These are phyloP conservation scores for Pharus latifolius DNA, from an alignment of 176 grass and related monocot species.

Conservation along the genomic window DNA sequence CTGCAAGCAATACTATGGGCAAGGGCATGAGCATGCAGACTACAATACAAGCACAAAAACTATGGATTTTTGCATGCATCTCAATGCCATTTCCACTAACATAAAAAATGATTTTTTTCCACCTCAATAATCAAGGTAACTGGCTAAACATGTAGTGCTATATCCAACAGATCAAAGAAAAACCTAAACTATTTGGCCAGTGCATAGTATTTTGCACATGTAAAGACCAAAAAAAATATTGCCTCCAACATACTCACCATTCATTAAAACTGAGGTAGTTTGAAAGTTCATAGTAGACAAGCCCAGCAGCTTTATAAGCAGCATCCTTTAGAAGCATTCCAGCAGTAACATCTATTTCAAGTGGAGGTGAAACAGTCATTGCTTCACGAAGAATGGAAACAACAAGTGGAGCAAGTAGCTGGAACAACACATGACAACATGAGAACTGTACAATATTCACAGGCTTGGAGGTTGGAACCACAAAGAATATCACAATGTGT, in stretches of 20 bases:
- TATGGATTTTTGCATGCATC: too few relatives aligned
- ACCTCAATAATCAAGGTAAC: background rate
- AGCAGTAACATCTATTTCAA: slow-evolving; percentile 73
- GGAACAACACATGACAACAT: slow-evolving; percentile 26
- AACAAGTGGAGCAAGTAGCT: slow-evolving; percentile 80
- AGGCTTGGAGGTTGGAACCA: background rate
- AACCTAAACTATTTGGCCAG: too few relatives aligned
- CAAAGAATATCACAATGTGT: slow-evolving; percentile 4
- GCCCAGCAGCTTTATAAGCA: slow-evolving; percentile 80
- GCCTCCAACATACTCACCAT: slow-evolving; percentile 49
- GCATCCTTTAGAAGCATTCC: slow-evolving; percentile 99
- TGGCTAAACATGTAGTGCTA: background rate
- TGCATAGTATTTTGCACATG: background rate
- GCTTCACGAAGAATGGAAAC: slow-evolving; percentile 88
- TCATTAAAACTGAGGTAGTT: slow-evolving; percentile 90
- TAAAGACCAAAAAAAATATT: slow-evolving; percentile 5
- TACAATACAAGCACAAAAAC: too few relatives aligned
- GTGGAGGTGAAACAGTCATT: slow-evolving; percentile 66
- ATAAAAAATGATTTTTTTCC: too few relatives aligned
- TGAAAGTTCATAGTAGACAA: slow-evolving; percentile 98
- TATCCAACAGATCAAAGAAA: too few relatives aligned
- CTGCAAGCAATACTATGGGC: background rate
- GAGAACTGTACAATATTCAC: slow-evolving; percentile 12
- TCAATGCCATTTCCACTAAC: slow-evolving; percentile 5
- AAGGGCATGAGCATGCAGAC: too few relatives aligned